These are phyloP conservation scores for Cordia subcordata DNA, from an alignment of 257 asterid species.

Conservation along the genomic window DNA sequence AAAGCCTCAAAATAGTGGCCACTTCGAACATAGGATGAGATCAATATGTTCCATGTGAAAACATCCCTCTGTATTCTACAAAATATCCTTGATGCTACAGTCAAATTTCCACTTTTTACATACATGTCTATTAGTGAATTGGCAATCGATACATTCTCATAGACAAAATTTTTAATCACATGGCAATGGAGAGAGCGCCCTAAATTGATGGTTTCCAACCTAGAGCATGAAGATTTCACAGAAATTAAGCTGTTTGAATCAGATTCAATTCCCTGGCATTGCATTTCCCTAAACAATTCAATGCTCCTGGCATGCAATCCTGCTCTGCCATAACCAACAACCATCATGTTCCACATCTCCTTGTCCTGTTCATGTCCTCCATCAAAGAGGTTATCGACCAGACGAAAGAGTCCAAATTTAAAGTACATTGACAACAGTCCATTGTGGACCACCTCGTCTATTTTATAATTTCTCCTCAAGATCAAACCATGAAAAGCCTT, in stretches of 20 bases:
- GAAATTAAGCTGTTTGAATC: conserved; percentile 44
- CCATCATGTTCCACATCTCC: conserved; percentile 60
- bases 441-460: conserved; percentile 29
- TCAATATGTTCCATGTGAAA: conserved; percentile 62
- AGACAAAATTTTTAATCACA: conserved; percentile 25
- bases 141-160: conserved; percentile 37
- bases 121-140: conserved; percentile 78
- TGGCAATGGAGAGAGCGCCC: conserved; percentile 68
- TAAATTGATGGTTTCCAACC: conserved; percentile 32
- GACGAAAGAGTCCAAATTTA: conserved; percentile 41
- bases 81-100: conserved; percentile 42
- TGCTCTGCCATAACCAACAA: conserved; percentile 49
- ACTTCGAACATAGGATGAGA: conserved; percentile 43
- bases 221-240: conserved; percentile 57
- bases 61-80: conserved; percentile 31
- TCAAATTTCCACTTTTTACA: conserved; percentile 45
- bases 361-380: conserved; percentile 24
- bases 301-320: conserved; percentile 52
- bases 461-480: conserved; percentile 40
- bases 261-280: conserved; percentile 34
- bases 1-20: conserved; percentile 47
- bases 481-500: conserved; percentile 68
- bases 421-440: conserved; percentile 71
- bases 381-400: conserved; percentile 46
- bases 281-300: conserved; percentile 57